Evolutionary conservation across 768 basidiomycete genomes (phyloP).

Genomic region (Suillus tomentosus): DNA sequence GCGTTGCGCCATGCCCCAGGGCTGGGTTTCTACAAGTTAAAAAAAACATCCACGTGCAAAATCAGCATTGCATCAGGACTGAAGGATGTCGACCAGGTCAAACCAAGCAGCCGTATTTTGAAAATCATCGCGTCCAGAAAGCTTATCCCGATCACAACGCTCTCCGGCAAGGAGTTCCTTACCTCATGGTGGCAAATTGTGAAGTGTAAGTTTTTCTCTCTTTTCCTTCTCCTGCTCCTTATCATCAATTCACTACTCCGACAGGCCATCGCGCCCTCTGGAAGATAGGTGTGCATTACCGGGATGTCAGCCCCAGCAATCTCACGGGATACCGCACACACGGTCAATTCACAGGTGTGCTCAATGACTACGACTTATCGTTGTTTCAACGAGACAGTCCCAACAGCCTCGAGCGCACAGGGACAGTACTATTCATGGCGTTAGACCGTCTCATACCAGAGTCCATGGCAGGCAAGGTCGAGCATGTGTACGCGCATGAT

Average conservation of each 20-base stretch:
- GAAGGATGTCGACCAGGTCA: background rate
- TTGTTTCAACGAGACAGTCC: background rate
- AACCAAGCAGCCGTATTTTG: background rate
- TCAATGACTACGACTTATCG: constrained; percentile 14
- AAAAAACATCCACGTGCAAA: background rate
- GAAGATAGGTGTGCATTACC: background rate
- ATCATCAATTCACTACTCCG: background rate
- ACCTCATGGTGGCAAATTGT: constrained; percentile 12
- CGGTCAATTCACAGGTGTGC: background rate
- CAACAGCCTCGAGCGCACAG: constrained; percentile 13
- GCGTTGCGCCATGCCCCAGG: no score
- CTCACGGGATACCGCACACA: background rate
- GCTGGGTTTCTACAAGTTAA: background rate
- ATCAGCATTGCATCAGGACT: background rate
- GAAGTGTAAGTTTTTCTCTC: background rate
- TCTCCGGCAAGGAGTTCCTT: background rate
- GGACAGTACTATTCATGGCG: constrained; percentile 18
- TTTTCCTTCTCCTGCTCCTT: background rate
- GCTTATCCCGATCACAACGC: background rate
- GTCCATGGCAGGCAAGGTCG: background rate
- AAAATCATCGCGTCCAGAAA: background rate
- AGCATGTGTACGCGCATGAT: constrained; percentile 10
- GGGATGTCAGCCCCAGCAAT: background rate
- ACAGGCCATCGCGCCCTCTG: constrained; percentile 16
- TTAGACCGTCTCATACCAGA: constrained; percentile 1